Evolutionary conservation across 2,329 filamentous ascomycete genomes (phyloP).

Genomic region (Colletotrichum caudatum): DNA sequence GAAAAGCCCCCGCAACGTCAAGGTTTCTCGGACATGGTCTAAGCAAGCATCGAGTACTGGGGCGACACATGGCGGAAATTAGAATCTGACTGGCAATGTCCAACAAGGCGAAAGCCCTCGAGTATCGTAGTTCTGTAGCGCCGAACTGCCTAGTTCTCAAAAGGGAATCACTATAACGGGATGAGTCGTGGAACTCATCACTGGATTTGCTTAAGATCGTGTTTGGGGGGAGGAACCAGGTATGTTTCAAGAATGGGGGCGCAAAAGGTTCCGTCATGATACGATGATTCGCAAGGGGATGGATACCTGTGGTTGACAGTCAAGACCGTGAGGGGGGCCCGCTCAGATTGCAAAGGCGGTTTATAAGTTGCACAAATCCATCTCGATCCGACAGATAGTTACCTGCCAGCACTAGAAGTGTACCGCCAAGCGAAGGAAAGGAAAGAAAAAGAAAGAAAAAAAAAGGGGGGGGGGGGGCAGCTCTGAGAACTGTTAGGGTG

Average conservation of each 20-base stretch:
- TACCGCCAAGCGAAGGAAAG: not conserved
- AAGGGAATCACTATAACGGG: too few species aligned
- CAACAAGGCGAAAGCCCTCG: not conserved
- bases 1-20: constrained; percentile 27
- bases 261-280: constrained; percentile 34
- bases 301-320: constrained; percentile 25
- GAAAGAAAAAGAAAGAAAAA: not conserved
- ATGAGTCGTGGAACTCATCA: not conserved
- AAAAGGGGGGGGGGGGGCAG: not conserved
- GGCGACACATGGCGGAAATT: constrained; percentile 26
- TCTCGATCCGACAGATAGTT: not conserved
- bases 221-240: constrained; percentile 28
- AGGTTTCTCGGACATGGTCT: constrained; percentile 22
- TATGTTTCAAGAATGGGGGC: constrained; percentile 33
- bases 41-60: constrained; percentile 1
- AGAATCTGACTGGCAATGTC: constrained; percentile 10
- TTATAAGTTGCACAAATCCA: not conserved
- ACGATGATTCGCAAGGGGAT: constrained; percentile 37
- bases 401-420: not conserved
- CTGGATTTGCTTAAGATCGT: constrained; percentile 15
- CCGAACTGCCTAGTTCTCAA: not conserved
- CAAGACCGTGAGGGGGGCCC: constrained; percentile 12
- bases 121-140: not conserved
- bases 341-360: constrained; percentile 5
- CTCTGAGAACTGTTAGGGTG: not conserved